Base-by-base conservation (phyloP, 1,139 yeast species). In the Taphrina communis region DNA sequence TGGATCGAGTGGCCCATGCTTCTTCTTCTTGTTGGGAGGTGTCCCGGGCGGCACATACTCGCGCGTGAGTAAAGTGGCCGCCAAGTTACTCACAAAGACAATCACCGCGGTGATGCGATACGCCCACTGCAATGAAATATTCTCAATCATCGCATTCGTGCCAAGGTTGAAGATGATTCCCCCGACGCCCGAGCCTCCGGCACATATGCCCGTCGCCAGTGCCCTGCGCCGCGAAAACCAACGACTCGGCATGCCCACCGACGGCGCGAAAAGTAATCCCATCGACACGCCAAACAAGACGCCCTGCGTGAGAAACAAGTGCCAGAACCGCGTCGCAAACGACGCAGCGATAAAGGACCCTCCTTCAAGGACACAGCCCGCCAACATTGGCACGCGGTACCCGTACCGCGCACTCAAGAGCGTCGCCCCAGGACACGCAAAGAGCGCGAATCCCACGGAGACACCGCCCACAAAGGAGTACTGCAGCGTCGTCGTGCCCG, bases 401-500 rank as follows among this genome's bases (percentile, higher is more conserved):
- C 66, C 52, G 57, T 2, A 80, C 48, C 46, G 66, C 7, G 41
- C 52, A 12, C 17, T 25, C 66, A 1, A 80, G 73, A 44, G n/a
- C 72, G 80, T 77, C 0, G 81, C 83, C 19, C 87, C 72, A 0
- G 93, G 91, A 1, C 90, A 83, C 41, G 85, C 76, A 44, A 81
- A 76, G 74, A 87, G 88, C 1, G 90, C 90, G 35, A 84, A 74
- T 61, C 82, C 85, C 17, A 87, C 83, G 17, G 85, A 84, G 11
- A 88, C 71, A 1, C 94, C 92, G 3, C 93, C 91, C 70, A 89
- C 83, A 70, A 88, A 78, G 0, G 94, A 91, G 78, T 81, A 89
- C 71, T 87, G 89, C 72, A 82, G 82, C 70, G 81, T 78, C 0
- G 85, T 78, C 0, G 90, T 89, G 0, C 86, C 89, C 0, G 84